Base-by-base conservation (phyloP, 768 basidiomycete genomes). In the Suillus hirtellus region DNA sequence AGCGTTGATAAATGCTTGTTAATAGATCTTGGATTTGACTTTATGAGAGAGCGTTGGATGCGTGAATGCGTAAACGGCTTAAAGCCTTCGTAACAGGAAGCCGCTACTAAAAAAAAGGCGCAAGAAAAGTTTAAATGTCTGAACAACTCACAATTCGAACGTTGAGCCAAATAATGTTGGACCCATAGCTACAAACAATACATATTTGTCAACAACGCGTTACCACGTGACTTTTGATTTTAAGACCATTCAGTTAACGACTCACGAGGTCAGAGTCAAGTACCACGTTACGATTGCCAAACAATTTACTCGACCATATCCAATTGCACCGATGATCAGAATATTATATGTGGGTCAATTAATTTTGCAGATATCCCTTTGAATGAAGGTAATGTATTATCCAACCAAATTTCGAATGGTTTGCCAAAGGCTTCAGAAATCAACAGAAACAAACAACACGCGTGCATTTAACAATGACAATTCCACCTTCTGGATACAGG, bases 41-140 rank as follows among this genome's bases (percentile, higher is more conserved):
- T 42, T 58, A 40, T 64, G 71, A 69, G 66, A 17, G 66, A 69
- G 59, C 67, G 71, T 74, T 62, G 52, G 60, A n/a, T 69, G 68
- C 68, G 72, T 73, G 67, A 19, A 65, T 64, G 68, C 71, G 74
- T 76, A 42, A 73, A 66, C 68, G 74, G 74, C 76, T 75, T 74
- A 70, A 75, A 75, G 75, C 73, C 75, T 76, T 78, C 75, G 75
- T 72, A 67, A 69, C 73, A 62, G 64, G 49, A 71, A 66, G 72
- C 72, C 72, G 65, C 64, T 65, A 61, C 37, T 24, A 54, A 31
- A 49, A n/a, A 27, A 58, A 55, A 65, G 63, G 67, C 67, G 67
- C 61, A 53, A 67, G 63, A 58, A 64, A 53, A 38, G 24, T 40
- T 47, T n/a, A 58, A 56, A 66, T 43, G 14, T 35, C 7, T n/a